Base-by-base conservation (phyloP, 2,329 filamentous ascomycete genomes). In the Pezicula rhizophila region DNA sequence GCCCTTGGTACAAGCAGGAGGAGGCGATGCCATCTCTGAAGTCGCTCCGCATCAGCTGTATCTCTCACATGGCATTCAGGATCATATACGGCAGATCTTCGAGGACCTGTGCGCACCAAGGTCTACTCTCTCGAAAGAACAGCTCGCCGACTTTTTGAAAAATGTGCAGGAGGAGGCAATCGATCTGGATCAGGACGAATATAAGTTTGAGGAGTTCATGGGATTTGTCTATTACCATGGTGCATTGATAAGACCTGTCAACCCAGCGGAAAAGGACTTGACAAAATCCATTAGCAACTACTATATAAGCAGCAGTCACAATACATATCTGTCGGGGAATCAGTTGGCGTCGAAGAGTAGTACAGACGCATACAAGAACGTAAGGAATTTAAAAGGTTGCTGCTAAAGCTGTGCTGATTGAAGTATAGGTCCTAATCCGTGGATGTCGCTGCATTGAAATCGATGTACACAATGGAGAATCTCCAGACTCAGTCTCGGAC, bases 241-340 rank as follows among this genome's bases (percentile, higher is more conserved):
- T 35, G 60, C 53, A 18, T 54, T 65, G n/a, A 45, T 58, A 39
- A 57, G 52, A 33, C 48, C 49, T 4, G 17, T 55, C 5, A 39
- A 50, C 10, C 35, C 48, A 5, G 50, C 50, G 10, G 55, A 59
- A 18, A 60, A 63, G 50, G 62, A 66, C 40, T 50, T 61, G 38
- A 55, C 58, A 6, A 63, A 52, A 47, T 62, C 64, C 4, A 59
- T 65, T 40, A 66, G 60, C 54, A 89, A 95, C 64, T 96, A 96
- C 70, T 96, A 89, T 66, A 91, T 96, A 65, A 95, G 85, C 53
- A 95, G 89, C 57, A 96, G 89, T 63, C 91, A 96, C 72, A 96
- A 96, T 65, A 96, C 91, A 0, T 96, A 96, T 65, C 73, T 96
- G 38, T 84, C 84, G 2, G 91, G 91, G 2, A 90, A 95, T 60